Conservation (phyloP, 768 basidiomycete genomes). For the Rhizopogon vinicolor region DNA sequence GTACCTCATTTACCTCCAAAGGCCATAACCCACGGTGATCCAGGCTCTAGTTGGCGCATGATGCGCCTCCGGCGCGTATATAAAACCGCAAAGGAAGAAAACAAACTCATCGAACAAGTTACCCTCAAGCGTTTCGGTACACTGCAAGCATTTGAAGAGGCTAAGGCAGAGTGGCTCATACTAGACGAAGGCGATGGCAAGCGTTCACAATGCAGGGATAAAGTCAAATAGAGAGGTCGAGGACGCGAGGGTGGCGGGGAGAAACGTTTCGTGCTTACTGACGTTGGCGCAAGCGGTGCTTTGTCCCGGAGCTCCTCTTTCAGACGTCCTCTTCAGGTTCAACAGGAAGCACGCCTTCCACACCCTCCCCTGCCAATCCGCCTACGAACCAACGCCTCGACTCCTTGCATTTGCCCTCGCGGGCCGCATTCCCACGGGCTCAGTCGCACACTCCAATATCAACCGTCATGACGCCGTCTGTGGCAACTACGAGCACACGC, state of each 20-base stretch:
- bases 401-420: conserved; percentile 57
- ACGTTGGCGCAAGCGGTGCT: conserved; percentile 53
- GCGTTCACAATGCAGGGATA: conserved; percentile 33
- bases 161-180: conserved; percentile 78
- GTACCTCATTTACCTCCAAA: conserved; percentile 36
- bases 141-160: conserved; percentile 87
- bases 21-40: conserved; percentile 72
- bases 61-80: conserved; percentile 89
- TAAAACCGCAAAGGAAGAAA: conserved; percentile 87
- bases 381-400: conserved; percentile 52
- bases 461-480: conserved; percentile 78
- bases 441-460: conserved; percentile 84
- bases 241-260: conserved; percentile 33
- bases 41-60: conserved; percentile 97
- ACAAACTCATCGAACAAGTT: conserved; percentile 64
- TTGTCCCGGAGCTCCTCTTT: conserved; percentile 87
- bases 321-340: conserved; percentile 66
- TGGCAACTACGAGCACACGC: conserved; percentile 22
- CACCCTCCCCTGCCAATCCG: conserved; percentile 45
- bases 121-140: conserved; percentile 87
- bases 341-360: conserved; percentile 49
- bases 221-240: conserved; percentile 33
- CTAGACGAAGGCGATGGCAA: conserved; percentile 77
- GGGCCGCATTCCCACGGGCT: conserved; percentile 50
- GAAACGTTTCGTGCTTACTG: conserved; percentile 65